phyloP scores from a whole-genome alignment of 345 rosid species.

The Limnanthes douglasii region DNA sequence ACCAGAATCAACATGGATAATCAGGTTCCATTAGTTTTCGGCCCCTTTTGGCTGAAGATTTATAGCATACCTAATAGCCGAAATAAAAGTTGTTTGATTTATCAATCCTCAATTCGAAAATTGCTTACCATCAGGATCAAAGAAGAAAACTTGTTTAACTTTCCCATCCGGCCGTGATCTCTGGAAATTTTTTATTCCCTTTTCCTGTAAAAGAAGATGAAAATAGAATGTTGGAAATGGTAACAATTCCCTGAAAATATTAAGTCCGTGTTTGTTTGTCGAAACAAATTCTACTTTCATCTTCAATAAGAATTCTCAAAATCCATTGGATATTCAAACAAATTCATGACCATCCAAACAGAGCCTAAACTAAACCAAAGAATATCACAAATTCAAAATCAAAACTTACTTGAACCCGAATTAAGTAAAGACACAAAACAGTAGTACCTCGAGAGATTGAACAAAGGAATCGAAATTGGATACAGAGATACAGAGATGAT shows the following conservation, averaged over 20 bases:
- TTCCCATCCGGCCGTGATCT: conserved; percentile 49
- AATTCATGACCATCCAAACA: not conserved
- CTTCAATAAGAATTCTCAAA: too few relatives aligned
- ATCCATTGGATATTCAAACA: too few relatives aligned
- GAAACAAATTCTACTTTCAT: too few relatives aligned
- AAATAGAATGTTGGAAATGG: not conserved
- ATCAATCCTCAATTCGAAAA: too few relatives aligned
- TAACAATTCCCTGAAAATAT: too few relatives aligned
- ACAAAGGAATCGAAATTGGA: conserved; percentile 62
- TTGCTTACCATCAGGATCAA: conserved; percentile 76
- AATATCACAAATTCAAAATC: not conserved
- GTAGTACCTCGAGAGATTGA: conserved; percentile 41
- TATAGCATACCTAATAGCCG: not conserved
- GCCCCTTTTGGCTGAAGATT: too few relatives aligned
- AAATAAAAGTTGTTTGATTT: too few relatives aligned
- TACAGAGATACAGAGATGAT: conserved; percentile 71
- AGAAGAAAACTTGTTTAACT: conserved; percentile 84
- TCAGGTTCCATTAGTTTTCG: too few relatives aligned
- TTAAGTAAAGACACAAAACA: not conserved
- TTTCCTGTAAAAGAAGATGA: conserved; percentile 32
- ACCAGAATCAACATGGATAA: too few relatives aligned
- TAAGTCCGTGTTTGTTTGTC: too few relatives aligned
- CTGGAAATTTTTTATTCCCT: conserved; percentile 59
- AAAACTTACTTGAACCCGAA: not conserved
- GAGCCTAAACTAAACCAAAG: not conserved